Evolutionary conservation across 169 alveolate genomes (phyloP).

Genomic region (Miamiensis avidus): DNA sequence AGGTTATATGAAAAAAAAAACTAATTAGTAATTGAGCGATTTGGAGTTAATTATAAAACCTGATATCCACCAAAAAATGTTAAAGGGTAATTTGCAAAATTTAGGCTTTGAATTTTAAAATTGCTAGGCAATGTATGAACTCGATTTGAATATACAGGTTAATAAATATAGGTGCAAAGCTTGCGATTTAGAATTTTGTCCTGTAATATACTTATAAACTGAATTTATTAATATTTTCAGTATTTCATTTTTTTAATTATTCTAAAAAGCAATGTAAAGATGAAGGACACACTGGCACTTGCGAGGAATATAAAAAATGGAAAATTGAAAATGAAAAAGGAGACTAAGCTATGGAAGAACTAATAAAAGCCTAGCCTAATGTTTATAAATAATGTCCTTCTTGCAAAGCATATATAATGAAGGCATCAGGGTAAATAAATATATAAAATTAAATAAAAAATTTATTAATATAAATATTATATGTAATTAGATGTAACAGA

Average conservation of each 20-base stretch:
- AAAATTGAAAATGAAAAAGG: not conserved
- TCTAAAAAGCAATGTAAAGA: not conserved
- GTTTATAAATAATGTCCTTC: not conserved
- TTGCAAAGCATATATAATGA: not conserved
- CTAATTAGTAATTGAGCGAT: not conserved
- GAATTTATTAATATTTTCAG: no score
- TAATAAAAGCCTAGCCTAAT: not conserved
- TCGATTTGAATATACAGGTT: not conserved
- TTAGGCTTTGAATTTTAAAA: not conserved
- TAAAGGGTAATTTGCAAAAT: not conserved
- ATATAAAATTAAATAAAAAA: no score
- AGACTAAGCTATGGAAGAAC: not conserved
- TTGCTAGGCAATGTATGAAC: not conserved
- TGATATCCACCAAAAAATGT: not conserved
- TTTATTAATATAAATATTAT: no score
- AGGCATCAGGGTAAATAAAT: not conserved
- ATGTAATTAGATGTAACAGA: not conserved
- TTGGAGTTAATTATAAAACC: not conserved
- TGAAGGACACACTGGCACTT: not conserved
- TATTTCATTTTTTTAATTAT: not conserved
- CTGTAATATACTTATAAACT: not conserved
- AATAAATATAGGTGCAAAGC: not conserved
- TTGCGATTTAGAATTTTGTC: not conserved
- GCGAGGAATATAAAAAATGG: not conserved
- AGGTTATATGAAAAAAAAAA: not conserved